Conservation (phyloP, 495 filamentous ascomycete genomes). For the Cercophora newfieldiana region DNA sequence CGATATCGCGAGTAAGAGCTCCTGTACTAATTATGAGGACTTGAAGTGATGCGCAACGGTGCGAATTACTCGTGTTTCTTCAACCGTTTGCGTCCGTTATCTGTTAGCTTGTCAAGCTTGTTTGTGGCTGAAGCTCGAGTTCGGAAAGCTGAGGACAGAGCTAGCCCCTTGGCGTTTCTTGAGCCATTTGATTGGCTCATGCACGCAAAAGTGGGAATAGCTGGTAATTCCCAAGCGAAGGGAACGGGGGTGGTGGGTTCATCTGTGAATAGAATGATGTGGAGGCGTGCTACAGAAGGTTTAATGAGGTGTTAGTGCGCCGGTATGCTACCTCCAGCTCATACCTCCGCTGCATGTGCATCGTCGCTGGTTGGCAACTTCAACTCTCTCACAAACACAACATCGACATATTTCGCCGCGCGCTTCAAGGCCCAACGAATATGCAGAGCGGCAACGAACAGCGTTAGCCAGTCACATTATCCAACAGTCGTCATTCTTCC, state of each 20-base stretch:
- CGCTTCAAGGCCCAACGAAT: constrained; percentile 16
- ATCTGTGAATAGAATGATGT: constrained; percentile 11
- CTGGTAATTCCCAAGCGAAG: not conserved
- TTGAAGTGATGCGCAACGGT: not conserved
- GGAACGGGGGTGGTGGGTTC: not conserved
- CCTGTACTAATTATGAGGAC: not conserved
- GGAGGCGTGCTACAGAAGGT: constrained; percentile 14
- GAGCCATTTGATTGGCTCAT: constrained; percentile 11
- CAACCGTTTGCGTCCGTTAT: not conserved
- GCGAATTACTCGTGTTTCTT: not conserved
- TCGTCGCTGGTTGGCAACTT: not conserved
- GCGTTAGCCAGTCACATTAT: constrained; percentile 24
- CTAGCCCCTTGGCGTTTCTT: constrained; percentile 6
- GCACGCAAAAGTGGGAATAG: not conserved
- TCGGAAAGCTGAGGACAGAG: not conserved
- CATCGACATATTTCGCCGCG: constrained; percentile 4
- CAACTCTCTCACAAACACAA: not conserved
- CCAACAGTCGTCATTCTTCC: constrained; percentile 1
- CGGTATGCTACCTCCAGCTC: constrained; percentile 2
- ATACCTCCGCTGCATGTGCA: not conserved
- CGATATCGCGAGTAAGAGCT: not conserved
- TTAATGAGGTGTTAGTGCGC: constrained; percentile 14
- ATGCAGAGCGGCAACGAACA: constrained; percentile 24
- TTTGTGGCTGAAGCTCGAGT: constrained; percentile 9
- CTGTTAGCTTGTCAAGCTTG: not conserved